Base-by-base conservation (phyloP, 495 filamentous ascomycete genomes). In the Trichoderma erinaceum region DNA sequence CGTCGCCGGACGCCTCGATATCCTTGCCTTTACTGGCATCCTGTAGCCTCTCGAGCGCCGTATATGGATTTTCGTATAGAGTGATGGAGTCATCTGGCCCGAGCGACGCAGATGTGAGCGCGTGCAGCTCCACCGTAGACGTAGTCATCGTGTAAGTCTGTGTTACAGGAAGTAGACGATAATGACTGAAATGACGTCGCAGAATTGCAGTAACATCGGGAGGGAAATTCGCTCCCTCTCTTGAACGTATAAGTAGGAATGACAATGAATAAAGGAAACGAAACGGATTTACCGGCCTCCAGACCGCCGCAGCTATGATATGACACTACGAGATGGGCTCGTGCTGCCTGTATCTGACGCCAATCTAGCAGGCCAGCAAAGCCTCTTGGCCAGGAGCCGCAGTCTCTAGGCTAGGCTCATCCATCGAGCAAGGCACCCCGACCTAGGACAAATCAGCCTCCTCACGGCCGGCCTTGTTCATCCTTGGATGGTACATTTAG, bases 1-100 rank as follows among this genome's bases (percentile, higher is more conserved):
- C 58, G 4, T 56, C 61, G 12, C 35, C 41, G n/a, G 6, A 15
- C n/a, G 44, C 10, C 27, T 21, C 63, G 52, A 44, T 25, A 2
- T 67, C 66, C 15, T 67, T 46, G 18, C 15, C n/a, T n/a, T 32
- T 66, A 2, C 21, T 18, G 16, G 65, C 38, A 27, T 66, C 65
- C 29, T 66, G 41, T n/a, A 50, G 18, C 27, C 35, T 50, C 1
- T 18, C 65, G 5, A 50, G 44, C 41, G 41, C 43, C 7, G 38
- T 52, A 29, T 56, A 67, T 6, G 66, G 66, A 25, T 67, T 56
- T 10, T 46, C 46, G 66, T 58, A 58, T 29, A 58, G 41, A 6
- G 58, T 48, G 32, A 58, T 38, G 18, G 16, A 61, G n/a, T 67
- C 66, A 15, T 44, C 66, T 21, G 66, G 52, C 18, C 52, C 50